These are phyloP conservation scores for Clonostachys sp. DNA, from an alignment of 2,329 filamentous ascomycete genomes.

Conservation along the genomic window DNA sequence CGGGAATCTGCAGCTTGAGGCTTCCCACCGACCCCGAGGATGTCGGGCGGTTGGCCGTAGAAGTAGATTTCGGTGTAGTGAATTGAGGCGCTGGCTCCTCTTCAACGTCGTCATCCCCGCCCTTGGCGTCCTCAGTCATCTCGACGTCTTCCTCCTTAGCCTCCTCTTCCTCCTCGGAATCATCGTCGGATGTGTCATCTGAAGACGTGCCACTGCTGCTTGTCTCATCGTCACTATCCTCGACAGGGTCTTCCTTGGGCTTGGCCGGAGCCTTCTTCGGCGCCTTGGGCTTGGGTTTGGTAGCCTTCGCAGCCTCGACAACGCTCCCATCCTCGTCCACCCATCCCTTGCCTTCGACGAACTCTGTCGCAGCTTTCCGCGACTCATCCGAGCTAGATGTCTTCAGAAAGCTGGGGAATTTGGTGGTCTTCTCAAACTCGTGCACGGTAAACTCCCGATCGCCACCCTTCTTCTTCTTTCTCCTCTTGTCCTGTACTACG, in stretches of 20 bases:
- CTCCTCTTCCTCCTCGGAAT: constrained; percentile 16
- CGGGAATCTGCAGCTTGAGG: constrained; percentile 52
- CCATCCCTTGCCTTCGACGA: constrained; percentile 84
- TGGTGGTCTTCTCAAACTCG: constrained; percentile 83
- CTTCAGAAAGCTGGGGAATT: constrained; percentile 79
- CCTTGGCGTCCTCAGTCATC: constrained; percentile 2
- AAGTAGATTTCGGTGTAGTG: constrained; percentile 11
- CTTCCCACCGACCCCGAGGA: constrained; percentile 45
- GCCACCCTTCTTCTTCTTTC: constrained; percentile 51
- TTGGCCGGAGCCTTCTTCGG: constrained; percentile 13
- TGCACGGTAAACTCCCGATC: constrained; percentile 65
- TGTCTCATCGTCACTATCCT: constrained; percentile 25
- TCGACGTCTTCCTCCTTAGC: constrained; percentile 7
- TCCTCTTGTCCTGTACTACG: constrained; percentile 44
- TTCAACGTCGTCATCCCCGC: constrained; percentile 8
- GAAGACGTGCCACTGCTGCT: constrained; percentile 32
- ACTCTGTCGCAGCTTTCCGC: constrained; percentile 43
- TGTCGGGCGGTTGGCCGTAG: constrained; percentile 31
- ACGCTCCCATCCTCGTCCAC: constrained; percentile 74
- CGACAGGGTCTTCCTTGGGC: constrained; percentile 2
- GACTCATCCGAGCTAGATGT: constrained; percentile 26
- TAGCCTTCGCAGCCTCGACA: constrained; percentile 46
- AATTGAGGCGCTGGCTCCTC: neutral
- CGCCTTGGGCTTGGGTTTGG: constrained; percentile 5
- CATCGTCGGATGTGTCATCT: constrained; percentile 21